Base-by-base conservation (phyloP, 805 yeast species). In the Scheffersomyces ergatensis region DNA sequence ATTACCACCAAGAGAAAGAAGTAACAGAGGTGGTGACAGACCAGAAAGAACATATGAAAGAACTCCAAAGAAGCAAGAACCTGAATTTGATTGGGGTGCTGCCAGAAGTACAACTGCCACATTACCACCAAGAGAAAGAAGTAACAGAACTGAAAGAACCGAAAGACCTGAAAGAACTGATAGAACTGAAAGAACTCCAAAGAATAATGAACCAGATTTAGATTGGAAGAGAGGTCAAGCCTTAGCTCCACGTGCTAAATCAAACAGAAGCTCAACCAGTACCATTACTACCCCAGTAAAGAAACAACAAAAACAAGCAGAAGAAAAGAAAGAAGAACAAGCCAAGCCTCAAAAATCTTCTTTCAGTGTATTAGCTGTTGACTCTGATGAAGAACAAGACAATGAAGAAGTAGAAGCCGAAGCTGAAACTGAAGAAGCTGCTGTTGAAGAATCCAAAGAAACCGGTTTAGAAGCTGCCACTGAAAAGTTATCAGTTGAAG, bases 81-180 rank as follows among this genome's bases (percentile, higher is more conserved):
- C 69, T 11, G 71, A 69, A 25, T 57, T 69, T 39, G 73, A 68
- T 52, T 68, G 74, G 74, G 57, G 67, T 33, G 34, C 62, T 53
- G 75, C 68, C 50, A 69, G 62, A 51, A 38, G 53, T 40, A 46
- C 54, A 26, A 48, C 50, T 27, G 55, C 51, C 5, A 46, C 60
- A 2, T 62, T 66, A 54, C 68, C 70, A 26, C 63, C 67, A 38
- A 56, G 67, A 47, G 65, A 63, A 43, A 46, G 65, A 59, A 36
- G 49, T 34, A 41, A 47, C 29, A 58, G 60, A 49, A 44, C 63
- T 53, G 57, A 40, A 45, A 40, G 44, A 43, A 44, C 63, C 52
- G 57, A 40, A 45, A 40, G 44, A 43, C 47, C 50, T 11, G 57
- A 57, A 39, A 66, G 71, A 59, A 65, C 67, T 44, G 79, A 72